Base-by-base conservation (phyloP, 257 asterid species). In the Capsicum rhomboideum region DNA sequence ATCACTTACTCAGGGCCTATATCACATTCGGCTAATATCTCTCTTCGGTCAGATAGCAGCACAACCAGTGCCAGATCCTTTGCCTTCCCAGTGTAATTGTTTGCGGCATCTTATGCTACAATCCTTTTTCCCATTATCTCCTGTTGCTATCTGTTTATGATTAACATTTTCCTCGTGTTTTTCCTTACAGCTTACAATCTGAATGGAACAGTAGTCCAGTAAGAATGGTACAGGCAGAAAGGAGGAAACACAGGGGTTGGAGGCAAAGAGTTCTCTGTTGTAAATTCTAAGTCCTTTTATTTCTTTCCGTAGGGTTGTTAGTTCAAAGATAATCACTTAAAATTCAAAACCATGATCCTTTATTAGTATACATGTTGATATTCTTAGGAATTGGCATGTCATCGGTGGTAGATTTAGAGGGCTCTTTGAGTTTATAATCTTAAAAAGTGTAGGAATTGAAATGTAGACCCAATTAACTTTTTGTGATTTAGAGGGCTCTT, bases 161-260 rank as follows among this genome's bases (percentile, higher is more conserved):
- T 52, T 21, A 20, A 26, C 29, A n/a, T 26, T 12, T 52, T 11
- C 58, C 68, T 82, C 10, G 80, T 59, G 54, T 12, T 16, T 23
- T 9, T 49, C 63, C 78, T 49, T 87, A 81, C 96, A 97, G 98
- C 84, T 92, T 97, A 78, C 98, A 91, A 67, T 59, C 91, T 6
- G 98, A 97, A 86, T 97, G 98, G 98, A 92, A 90, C 84, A 92
- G 98, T 91, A 97, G 98, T 82, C 99, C 98, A 3, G 98, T 91
- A 21, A 88, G 97, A 84, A 97, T 97, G 98, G 91, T 83, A 11
- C 89, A 92, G 85, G 94, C 97, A 2, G 97, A 94, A 31, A 64
- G 92, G 86, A 90, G 91, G 82, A 94, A 91, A 82, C 94, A 90
- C 56, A 88, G 84, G 87, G 89, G 95, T 20, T 95, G 98, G 98